These are phyloP conservation scores for Aureobasidium sp. DNA, from an alignment of 2,329 filamentous ascomycete genomes.

Conservation along the genomic window DNA sequence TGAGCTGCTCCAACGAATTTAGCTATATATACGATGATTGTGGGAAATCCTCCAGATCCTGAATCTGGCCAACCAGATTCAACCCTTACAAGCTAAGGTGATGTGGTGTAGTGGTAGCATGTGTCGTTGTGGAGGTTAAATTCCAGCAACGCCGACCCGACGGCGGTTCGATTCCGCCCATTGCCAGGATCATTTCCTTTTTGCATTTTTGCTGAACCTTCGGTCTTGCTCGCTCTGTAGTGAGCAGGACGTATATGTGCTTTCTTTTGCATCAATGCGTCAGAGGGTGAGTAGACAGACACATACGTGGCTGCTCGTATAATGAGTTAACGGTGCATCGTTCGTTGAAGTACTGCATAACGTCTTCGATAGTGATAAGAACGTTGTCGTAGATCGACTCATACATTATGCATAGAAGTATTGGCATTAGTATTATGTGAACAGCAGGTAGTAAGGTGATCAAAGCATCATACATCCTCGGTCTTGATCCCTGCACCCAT, in stretches of 20 bases:
- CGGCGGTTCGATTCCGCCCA: slow-evolving; percentile 18
- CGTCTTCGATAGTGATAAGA: too few relatives aligned
- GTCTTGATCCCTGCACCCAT: slow-evolving; percentile 17
- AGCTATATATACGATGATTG: too few relatives aligned
- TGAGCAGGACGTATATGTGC: not conserved
- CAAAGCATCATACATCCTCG: not conserved
- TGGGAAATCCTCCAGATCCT: not conserved
- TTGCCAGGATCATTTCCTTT: slow-evolving; percentile 14
- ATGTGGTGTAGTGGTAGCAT: slow-evolving; percentile 16
- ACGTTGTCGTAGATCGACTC: not conserved
- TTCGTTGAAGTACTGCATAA: too few relatives aligned
- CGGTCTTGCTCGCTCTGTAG: not conserved
- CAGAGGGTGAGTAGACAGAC: not conserved
- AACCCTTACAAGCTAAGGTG: slow-evolving; percentile 1
- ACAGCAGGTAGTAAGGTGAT: not conserved
- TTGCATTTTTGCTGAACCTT: not conserved
- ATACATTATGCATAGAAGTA: not conserved
- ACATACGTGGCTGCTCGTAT: not conserved
- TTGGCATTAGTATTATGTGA: not conserved
- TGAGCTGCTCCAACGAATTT: too few relatives aligned
- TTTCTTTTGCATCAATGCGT: not conserved
- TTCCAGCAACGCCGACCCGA: slow-evolving; percentile 15
- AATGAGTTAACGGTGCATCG: too few relatives aligned
- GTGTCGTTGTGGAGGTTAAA: slow-evolving; percentile 11
- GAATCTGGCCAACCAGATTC: slow-evolving; percentile 13